These are phyloP conservation scores for Metarhizium rileyi DNA, from an alignment of 2,329 filamentous ascomycete genomes.

Conservation along the genomic window DNA sequence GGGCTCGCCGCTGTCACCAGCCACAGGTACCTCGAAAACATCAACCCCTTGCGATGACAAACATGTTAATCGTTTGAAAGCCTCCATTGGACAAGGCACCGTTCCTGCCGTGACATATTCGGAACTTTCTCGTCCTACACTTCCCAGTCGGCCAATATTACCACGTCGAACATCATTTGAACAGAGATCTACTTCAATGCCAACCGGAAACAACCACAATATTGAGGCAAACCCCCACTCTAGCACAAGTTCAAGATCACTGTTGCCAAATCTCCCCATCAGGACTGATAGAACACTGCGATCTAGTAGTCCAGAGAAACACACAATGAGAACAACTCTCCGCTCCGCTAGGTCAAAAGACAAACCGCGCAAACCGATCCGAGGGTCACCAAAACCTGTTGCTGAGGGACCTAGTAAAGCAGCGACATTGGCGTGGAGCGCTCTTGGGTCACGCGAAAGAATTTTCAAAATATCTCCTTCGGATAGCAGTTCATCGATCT, in stretches of 20 bases:
- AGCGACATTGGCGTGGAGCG: slow-evolving; percentile 52
- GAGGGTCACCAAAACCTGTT: slow-evolving; percentile 31
- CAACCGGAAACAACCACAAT: slow-evolving; percentile 19
- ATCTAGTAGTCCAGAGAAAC: slow-evolving; percentile 50
- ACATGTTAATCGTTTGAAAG: slow-evolving; percentile 22
- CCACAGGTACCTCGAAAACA: slow-evolving; percentile 12
- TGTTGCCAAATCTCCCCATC: slow-evolving; percentile 23
- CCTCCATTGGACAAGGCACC: slow-evolving; percentile 71
- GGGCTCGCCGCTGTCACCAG: slow-evolving; percentile 9
- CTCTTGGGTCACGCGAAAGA: slow-evolving; percentile 31
- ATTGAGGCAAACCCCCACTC: slow-evolving; percentile 9
- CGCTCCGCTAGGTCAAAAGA: slow-evolving; percentile 38
- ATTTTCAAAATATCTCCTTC: slow-evolving; percentile 16
- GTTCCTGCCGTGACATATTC: slow-evolving; percentile 72
- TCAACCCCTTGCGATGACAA: slow-evolving; percentile 9
- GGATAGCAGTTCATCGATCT: slow-evolving; percentile 13
- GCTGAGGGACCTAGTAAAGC: slow-evolving; percentile 52
- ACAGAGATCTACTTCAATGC: slow-evolving; percentile 23
- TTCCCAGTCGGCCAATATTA: slow-evolving; percentile 47
- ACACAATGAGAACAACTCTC: slow-evolving; percentile 52
- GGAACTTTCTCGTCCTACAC: slow-evolving; percentile 63
- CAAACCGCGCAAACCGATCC: slow-evolving; percentile 27
- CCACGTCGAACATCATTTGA: slow-evolving; percentile 46
- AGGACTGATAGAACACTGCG: slow-evolving; percentile 31
- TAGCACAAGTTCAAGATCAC: slow-evolving; percentile 16